Evolutionary conservation across 2,329 filamentous ascomycete species (phyloP).

Genomic region (Pestalotiopsis sp.): DNA sequence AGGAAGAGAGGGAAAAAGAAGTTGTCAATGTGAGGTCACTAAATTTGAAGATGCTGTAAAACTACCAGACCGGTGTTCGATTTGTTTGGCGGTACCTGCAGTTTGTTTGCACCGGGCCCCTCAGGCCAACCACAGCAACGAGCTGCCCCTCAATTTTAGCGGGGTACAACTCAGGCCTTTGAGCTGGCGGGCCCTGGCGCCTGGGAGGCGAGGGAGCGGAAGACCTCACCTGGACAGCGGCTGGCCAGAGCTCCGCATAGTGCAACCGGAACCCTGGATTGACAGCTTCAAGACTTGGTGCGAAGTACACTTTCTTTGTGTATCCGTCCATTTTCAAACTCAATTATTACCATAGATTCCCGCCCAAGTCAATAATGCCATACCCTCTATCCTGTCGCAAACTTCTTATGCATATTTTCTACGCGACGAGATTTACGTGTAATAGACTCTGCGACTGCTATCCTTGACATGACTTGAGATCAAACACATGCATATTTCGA

Average conservation of each 20-base stretch:
- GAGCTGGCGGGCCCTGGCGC: background rate
- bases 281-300: background rate
- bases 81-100: slow-evolving; percentile 1
- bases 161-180: background rate
- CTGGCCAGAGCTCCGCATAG: background rate
- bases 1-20: background rate
- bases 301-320: background rate
- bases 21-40: background rate
- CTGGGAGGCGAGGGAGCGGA: background rate
- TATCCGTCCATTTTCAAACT: no score
- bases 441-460: no score
- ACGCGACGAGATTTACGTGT: no score
- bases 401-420: no score
- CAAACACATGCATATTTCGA: background rate
- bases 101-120: slow-evolving; percentile 8
- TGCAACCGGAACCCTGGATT: background rate
- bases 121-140: slow-evolving; percentile 13
- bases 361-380: no score
- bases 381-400: no score
- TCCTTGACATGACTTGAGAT: background rate
- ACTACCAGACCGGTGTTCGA: background rate
- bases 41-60: background rate
- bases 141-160: background rate
- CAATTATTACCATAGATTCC: no score
- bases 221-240: background rate